Evolutionary conservation across 164 flowering plant genomes (phyloP).

Genomic region (Dillenia turbinata): DNA sequence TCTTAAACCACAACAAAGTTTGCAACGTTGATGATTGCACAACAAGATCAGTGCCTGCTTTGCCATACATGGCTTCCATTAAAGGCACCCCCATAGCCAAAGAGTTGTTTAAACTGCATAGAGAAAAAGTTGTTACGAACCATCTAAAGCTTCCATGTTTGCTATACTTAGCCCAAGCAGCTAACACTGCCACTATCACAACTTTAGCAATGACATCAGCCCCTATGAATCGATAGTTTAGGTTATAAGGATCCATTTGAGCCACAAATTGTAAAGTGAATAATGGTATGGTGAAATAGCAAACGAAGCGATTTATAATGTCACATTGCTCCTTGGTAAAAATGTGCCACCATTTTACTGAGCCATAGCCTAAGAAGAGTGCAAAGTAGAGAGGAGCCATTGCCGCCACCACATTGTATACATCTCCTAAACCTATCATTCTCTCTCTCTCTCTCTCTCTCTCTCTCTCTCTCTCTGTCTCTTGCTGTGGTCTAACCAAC

Average conservation of each 20-base stretch:
- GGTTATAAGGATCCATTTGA: slow-evolving; percentile 45
- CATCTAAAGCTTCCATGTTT: slow-evolving; percentile 56
- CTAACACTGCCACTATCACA: slow-evolving; percentile 40
- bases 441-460: too few species aligned
- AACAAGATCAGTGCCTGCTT: slow-evolving; percentile 44
- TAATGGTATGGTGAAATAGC: slow-evolving; percentile 69
- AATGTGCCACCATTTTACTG: slow-evolving; percentile 59
- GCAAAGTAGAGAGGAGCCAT: slow-evolving; percentile 55
- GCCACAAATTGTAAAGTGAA: slow-evolving; percentile 63
- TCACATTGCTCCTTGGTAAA: slow-evolving; percentile 56
- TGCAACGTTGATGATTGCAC: slow-evolving; percentile 63
- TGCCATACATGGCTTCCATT: slow-evolving; percentile 68
- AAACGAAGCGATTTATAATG: slow-evolving; percentile 54
- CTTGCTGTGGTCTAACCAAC: too few species aligned
- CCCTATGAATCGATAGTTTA: slow-evolving; percentile 49
- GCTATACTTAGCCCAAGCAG: slow-evolving; percentile 56
- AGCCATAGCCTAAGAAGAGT: slow-evolving; percentile 43
- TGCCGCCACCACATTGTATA: slow-evolving; percentile 47
- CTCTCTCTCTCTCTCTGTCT: too few species aligned
- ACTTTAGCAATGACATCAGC: slow-evolving; percentile 63
- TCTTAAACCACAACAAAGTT: slow-evolving; percentile 54
- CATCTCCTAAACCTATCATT: slow-evolving; percentile 14
- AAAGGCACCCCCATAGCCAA: slow-evolving; percentile 75
- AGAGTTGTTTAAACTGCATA: slow-evolving; percentile 55
- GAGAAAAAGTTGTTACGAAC: slow-evolving; percentile 69